These are phyloP conservation scores for Xylariales sp. DNA, from an alignment of 2,329 filamentous ascomycete species.

Conservation along the genomic window DNA sequence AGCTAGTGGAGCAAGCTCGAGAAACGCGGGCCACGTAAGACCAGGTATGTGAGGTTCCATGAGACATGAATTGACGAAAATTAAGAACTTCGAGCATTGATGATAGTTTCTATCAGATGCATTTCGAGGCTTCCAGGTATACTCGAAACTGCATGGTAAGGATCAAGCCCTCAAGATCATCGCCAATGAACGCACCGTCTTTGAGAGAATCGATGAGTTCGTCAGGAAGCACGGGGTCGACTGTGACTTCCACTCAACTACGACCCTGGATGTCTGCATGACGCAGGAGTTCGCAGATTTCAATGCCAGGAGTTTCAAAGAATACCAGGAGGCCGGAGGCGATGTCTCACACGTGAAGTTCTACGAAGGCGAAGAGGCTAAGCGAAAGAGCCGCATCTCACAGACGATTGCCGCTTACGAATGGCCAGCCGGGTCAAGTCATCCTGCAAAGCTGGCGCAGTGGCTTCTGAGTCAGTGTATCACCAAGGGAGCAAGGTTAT, in stretches of 20 bases:
- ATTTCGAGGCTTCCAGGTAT: slow-evolving; percentile 41
- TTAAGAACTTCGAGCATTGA: too few species aligned
- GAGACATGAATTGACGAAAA: too few species aligned
- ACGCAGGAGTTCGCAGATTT: slow-evolving; percentile 40
- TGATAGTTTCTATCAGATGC: too few species aligned
- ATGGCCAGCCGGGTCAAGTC: slow-evolving; percentile 44
- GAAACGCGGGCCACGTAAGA: slow-evolving; percentile 40
- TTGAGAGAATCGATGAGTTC: slow-evolving; percentile 33
- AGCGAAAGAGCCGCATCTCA: slow-evolving; percentile 28
- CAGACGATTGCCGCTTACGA: slow-evolving; percentile 41
- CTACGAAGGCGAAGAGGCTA: slow-evolving; percentile 34
- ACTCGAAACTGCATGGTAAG: slow-evolving; percentile 33
- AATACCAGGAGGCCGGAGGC: slow-evolving; percentile 35
- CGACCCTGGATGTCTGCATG: slow-evolving; percentile 44
- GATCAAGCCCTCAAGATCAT: slow-evolving; percentile 42
- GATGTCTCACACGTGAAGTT: slow-evolving; percentile 36
- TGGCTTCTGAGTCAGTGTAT: slow-evolving; percentile 36
- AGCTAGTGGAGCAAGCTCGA: slow-evolving; percentile 35
- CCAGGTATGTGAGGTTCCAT: slow-evolving; percentile 18
- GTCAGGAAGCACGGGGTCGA: slow-evolving; percentile 32
- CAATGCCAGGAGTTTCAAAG: slow-evolving; percentile 32
- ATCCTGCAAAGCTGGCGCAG: slow-evolving; percentile 45
- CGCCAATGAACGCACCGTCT: slow-evolving; percentile 35
- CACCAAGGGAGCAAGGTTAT: slow-evolving; percentile 31
- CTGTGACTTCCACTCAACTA: slow-evolving; percentile 41